Evolutionary conservation across 2,329 filamentous ascomycete genomes (phyloP).

Genomic region (Myriangium duriaei): DNA sequence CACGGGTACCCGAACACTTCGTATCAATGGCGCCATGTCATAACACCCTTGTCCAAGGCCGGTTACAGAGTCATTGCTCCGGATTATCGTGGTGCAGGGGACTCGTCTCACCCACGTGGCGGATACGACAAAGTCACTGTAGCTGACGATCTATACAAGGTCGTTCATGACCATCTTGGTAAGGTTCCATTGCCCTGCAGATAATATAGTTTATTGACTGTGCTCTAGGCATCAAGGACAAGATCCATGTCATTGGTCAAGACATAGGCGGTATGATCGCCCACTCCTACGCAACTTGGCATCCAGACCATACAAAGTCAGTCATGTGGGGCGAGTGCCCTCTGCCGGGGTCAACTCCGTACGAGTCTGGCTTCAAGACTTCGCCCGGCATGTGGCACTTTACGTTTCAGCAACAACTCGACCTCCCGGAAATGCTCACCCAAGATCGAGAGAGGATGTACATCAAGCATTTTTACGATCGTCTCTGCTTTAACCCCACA

Average conservation of each 20-base stretch:
- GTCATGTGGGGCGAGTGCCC: slow-evolving; percentile 33
- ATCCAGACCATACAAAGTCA: slow-evolving; percentile 23
- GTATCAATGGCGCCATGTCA: slow-evolving; percentile 32
- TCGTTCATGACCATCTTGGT: slow-evolving; percentile 20
- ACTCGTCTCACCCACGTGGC: slow-evolving; percentile 23
- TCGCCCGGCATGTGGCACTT: slow-evolving; percentile 28
- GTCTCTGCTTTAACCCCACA: slow-evolving; percentile 24
- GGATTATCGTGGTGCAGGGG: slow-evolving; percentile 28
- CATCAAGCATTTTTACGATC: slow-evolving; percentile 33
- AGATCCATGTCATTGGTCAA: slow-evolving; percentile 34
- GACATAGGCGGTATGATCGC: slow-evolving; percentile 39
- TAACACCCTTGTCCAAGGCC: slow-evolving; percentile 24
- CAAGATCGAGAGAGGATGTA: slow-evolving; percentile 30
- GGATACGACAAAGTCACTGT: slow-evolving; percentile 32
- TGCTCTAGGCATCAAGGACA: slow-evolving; percentile 24
- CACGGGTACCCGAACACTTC: slow-evolving; percentile 38
- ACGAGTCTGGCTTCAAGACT: slow-evolving; percentile 19
- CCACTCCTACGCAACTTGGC: slow-evolving; percentile 28
- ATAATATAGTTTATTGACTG: too few species aligned
- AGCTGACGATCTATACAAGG: slow-evolving; percentile 27
- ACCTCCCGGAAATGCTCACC: slow-evolving; percentile 29
- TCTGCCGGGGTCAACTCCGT: slow-evolving; percentile 25
- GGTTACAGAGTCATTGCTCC: slow-evolving; percentile 29
- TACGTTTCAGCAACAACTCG: slow-evolving; percentile 28
- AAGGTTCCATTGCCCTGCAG: too few species aligned